These are phyloP conservation scores for Hymenoscyphus repandus DNA, from an alignment of 2,329 filamentous ascomycete genomes.

Conservation along the genomic window DNA sequence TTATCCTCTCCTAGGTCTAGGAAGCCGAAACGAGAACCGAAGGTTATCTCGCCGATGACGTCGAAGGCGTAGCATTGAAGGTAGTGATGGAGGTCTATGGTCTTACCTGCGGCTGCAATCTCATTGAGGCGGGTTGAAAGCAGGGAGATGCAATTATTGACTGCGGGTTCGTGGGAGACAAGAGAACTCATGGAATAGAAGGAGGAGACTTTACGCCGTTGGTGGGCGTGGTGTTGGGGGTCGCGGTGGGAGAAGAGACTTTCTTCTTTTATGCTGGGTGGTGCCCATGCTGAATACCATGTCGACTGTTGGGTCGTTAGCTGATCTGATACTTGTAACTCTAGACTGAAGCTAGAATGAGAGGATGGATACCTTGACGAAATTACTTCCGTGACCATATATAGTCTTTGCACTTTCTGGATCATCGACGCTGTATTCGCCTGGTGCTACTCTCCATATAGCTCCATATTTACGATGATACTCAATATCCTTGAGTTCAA, in stretches of 20 bases:
- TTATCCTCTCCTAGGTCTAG: conserved; percentile 42
- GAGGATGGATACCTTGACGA: conserved; percentile 30
- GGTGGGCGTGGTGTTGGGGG: conserved; percentile 33
- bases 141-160: conserved; percentile 41
- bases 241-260: conserved; percentile 31
- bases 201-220: conserved; percentile 37
- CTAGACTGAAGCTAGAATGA: background rate
- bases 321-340: background rate
- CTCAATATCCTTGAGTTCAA: conserved; percentile 35
- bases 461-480: conserved; percentile 37
- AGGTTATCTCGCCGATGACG: conserved; percentile 47
- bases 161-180: conserved; percentile 43
- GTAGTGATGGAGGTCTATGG: conserved; percentile 38
- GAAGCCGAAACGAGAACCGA: conserved; percentile 38
- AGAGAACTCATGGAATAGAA: conserved; percentile 45
- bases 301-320: conserved; percentile 7
- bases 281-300: conserved; percentile 22
- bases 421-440: conserved; percentile 42
- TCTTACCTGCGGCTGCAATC: conserved; percentile 27
- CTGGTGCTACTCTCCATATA: conserved; percentile 42
- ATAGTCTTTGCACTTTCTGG: conserved; percentile 36
- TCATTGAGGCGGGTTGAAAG: conserved; percentile 36
- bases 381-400: conserved; percentile 37
- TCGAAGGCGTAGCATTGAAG: conserved; percentile 46
- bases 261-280: conserved; percentile 11